These are phyloP conservation scores for Candida ascalaphidarum DNA, from an alignment of 805 yeast species.

Conservation along the genomic window DNA sequence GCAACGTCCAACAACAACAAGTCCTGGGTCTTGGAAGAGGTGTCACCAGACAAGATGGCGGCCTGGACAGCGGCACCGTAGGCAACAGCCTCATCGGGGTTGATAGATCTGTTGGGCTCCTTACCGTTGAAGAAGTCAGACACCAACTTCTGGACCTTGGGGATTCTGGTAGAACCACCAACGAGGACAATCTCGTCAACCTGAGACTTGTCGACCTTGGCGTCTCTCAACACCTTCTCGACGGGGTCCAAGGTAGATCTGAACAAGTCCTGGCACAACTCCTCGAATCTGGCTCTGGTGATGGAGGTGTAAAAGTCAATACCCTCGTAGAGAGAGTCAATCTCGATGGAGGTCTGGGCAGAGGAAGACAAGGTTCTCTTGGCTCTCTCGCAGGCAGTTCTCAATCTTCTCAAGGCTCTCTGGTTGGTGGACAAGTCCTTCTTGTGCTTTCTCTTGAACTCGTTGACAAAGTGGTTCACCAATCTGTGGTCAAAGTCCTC, in stretches of 20 bases:
- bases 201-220: constrained; percentile 82
- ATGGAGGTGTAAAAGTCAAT: constrained; percentile 92
- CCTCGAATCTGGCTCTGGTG: constrained; percentile 97
- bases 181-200: constrained; percentile 90
- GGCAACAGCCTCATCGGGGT: constrained; percentile 99
- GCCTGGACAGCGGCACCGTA: constrained; percentile 99
- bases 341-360: constrained; percentile 90
- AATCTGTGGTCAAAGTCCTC: constrained; percentile 97
- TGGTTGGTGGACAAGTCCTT: constrained; percentile 88
- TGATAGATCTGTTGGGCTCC: constrained; percentile 93
- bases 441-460: constrained; percentile 97
- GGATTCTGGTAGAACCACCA: constrained; percentile 98
- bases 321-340: constrained; percentile 93
- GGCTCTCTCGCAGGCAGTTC: constrained; percentile 99
- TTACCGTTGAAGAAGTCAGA: constrained; percentile 96
- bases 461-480: constrained; percentile 86
- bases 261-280: constrained; percentile 87
- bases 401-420: constrained; percentile 96
- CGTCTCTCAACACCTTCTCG: constrained; percentile 86
- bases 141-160: constrained; percentile 91
- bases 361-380: constrained; percentile 97
- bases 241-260: constrained; percentile 93
- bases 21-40: constrained; percentile 94
- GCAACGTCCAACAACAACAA: constrained; percentile 92
- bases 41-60: constrained; percentile 92